Percentiles rank a stretch among this genome's conserved stretches.
phyloP scores from a whole-genome alignment of 371 early-diverging fungal species.

The Nosema muscidifuracis region DNA sequence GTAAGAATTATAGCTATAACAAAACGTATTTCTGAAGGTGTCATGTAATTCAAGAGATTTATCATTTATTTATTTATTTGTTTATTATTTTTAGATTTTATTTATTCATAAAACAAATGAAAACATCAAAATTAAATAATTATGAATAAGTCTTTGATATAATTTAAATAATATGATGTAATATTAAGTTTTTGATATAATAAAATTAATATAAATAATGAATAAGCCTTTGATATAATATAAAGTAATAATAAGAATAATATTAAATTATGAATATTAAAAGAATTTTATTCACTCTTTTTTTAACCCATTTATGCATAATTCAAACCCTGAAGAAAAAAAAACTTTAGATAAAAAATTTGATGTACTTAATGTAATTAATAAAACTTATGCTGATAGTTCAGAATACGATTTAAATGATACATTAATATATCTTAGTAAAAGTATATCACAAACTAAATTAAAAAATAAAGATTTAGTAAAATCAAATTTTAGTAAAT shows the following conservation, averaged over 20 bases:
- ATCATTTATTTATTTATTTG: no score
- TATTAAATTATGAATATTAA: no score
- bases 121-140: no score
- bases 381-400: conserved; percentile 43
- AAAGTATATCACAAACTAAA: conserved; percentile 38
- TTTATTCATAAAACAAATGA: no score
- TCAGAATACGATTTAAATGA: conserved; percentile 49
- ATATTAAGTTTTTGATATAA: no score
- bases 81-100: no score
- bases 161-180: no score
- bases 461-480: conserved; percentile 45
- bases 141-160: no score
- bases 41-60: neutral
- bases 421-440: conserved; percentile 32
- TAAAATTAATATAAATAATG: no score
- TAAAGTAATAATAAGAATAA: no score
- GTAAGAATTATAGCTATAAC: neutral
- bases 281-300: no score
- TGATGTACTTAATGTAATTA: conserved; percentile 41
- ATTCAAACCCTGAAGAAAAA: conserved; percentile 4
- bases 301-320: neutral
- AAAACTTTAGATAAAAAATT: conserved; percentile 11
- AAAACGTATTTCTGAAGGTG: neutral
- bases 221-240: no score
- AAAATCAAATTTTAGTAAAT: conserved; percentile 56